phyloP scores from a whole-genome alignment of 2,329 filamentous ascomycete species.

The Hypoxylon rubiginosum region DNA sequence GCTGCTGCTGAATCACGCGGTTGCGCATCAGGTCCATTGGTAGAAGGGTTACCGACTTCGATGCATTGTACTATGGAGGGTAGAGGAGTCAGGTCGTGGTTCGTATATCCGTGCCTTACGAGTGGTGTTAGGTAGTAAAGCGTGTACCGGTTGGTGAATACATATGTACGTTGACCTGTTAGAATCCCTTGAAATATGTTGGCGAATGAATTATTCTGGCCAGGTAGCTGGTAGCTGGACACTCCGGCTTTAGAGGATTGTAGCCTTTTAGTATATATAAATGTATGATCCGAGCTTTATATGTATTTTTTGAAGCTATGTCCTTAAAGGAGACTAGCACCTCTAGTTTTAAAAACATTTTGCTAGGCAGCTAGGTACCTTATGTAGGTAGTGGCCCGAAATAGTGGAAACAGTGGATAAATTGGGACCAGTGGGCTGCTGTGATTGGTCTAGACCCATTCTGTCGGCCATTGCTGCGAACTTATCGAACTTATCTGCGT shows the following conservation, averaged over 20 bases:
- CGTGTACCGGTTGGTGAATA: conserved; percentile 13
- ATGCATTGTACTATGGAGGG: conserved; percentile 44
- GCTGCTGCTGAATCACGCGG: conserved; percentile 45
- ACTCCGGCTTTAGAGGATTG: conserved; percentile 12
- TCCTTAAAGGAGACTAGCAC: neutral
- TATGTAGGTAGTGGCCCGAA: neutral
- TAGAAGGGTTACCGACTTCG: conserved; percentile 44
- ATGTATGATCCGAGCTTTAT: conserved; percentile 2
- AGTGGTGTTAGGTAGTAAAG: neutral
- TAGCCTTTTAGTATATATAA: neutral
- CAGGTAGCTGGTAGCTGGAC: conserved; percentile 35
- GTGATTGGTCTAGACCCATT: conserved; percentile 18
- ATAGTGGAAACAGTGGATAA: neutral
- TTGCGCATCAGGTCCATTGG: conserved; percentile 51
- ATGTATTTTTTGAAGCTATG: neutral
- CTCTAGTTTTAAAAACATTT: too few species aligned
- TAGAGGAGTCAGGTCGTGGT: conserved; percentile 3
- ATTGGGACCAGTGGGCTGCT: conserved; percentile 2
- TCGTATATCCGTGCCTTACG: conserved; percentile 2
- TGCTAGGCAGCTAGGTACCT: too few species aligned
- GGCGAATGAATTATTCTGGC: conserved; percentile 14
- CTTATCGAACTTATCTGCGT: conserved; percentile 31
- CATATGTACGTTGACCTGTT: conserved; percentile 7
- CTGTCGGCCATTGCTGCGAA: conserved; percentile 31
- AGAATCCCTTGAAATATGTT: neutral